A percentile compares a stretch with the other conserved stretches of the same genome.
These are phyloP conservation scores for Trichophyton mentagrophytes DNA, from an alignment of 2,329 filamentous ascomycete genomes.

Conservation along the genomic window DNA sequence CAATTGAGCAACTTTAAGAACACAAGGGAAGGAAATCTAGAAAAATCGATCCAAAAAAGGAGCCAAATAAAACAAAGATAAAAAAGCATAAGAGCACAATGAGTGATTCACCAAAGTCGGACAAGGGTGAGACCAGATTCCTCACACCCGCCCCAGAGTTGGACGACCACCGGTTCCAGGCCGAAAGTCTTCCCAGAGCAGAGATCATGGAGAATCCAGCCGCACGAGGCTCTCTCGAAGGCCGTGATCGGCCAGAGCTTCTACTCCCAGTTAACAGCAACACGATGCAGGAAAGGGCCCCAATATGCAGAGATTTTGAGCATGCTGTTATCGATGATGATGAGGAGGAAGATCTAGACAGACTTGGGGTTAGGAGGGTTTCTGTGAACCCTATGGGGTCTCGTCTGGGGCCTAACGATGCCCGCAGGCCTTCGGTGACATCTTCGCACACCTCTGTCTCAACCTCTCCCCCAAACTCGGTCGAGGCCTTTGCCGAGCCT, in stretches of 20 bases:
- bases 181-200: constrained; percentile 26
- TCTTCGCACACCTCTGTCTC: constrained; percentile 51
- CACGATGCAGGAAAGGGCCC: constrained; percentile 30
- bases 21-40: neutral
- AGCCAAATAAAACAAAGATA: no score
- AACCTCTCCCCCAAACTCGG: constrained; percentile 83
- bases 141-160: constrained; percentile 54
- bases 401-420: constrained; percentile 28
- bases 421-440: constrained; percentile 28
- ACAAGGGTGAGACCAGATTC: constrained; percentile 47
- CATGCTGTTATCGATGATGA: constrained; percentile 66
- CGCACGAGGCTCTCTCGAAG: constrained; percentile 29
- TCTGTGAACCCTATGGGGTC: constrained; percentile 31
- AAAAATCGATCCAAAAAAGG: no score
- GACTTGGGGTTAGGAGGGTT: constrained; percentile 24
- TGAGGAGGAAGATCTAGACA: constrained; percentile 39
- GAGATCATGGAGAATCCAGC: constrained; percentile 25
- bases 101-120: constrained; percentile 52
- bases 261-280: constrained; percentile 33
- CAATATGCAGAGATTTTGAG: constrained; percentile 68
- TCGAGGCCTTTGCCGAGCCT: constrained; percentile 90
- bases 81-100: constrained; percentile 19
- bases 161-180: constrained; percentile 64
- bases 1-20: neutral
- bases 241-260: constrained; percentile 35